These are phyloP conservation scores for Trichoderma sp. DNA, from an alignment of 2,329 filamentous ascomycete species.

Conservation along the genomic window DNA sequence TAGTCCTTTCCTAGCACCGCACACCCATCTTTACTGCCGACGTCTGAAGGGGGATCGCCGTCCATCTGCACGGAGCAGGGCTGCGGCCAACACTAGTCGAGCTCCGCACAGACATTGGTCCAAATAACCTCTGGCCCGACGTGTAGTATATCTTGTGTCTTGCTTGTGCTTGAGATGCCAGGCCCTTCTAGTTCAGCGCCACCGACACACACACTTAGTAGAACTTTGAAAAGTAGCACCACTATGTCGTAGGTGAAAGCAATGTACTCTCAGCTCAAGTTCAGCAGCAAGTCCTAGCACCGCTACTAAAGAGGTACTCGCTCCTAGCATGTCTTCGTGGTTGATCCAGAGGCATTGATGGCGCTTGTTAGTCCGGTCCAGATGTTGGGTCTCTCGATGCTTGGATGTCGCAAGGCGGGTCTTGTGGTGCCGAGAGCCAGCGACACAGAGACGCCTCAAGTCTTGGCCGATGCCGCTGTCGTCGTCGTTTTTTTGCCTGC, in stretches of 20 bases:
- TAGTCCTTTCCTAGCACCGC: background rate
- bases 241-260: background rate
- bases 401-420: conserved; percentile 2
- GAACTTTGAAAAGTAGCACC: background rate
- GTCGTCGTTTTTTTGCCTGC: background rate
- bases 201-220: background rate
- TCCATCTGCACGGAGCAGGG: conserved; percentile 12
- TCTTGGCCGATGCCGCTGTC: background rate
- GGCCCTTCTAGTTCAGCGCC: background rate
- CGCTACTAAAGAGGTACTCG: background rate
- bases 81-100: background rate
- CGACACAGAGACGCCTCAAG: background rate
- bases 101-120: conserved; percentile 5
- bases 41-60: conserved; percentile 6
- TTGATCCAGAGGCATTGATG: background rate
- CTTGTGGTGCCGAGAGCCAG: conserved; percentile 3
- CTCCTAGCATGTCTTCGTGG: background rate
- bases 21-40: conserved; percentile 1
- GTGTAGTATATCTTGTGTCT: background rate
- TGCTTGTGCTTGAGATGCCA: background rate
- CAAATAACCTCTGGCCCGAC: conserved; percentile 1
- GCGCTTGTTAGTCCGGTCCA: conserved; percentile 6
- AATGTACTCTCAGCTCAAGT: background rate
- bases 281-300: background rate
- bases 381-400: conserved; percentile 4